These are phyloP conservation scores for Piper longum DNA, from an alignment of 164 flowering plant species.

Conservation along the genomic window DNA sequence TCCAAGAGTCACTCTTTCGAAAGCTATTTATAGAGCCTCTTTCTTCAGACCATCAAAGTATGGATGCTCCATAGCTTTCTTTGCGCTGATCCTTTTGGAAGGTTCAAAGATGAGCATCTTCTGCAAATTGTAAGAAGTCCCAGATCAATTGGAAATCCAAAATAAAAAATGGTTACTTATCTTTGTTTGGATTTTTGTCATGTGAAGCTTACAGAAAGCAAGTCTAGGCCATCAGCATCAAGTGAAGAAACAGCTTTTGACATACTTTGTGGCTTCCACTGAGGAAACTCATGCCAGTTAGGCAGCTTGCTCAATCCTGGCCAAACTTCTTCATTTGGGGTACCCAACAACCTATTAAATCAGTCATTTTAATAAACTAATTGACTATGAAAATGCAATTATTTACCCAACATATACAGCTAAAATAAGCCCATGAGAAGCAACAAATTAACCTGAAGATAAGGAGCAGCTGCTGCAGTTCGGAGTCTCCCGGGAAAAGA, in stretches of 20 bases:
- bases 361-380: background rate
- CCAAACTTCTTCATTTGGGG: slow-evolving; percentile 81
- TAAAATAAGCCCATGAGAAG: no score
- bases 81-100: slow-evolving; percentile 63
- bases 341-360: slow-evolving; percentile 58
- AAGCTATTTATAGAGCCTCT: slow-evolving; percentile 22
- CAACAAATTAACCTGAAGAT: slow-evolving; percentile 53
- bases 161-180: background rate
- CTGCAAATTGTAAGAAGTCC: slow-evolving; percentile 22
- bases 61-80: slow-evolving; percentile 80
- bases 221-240: slow-evolving; percentile 50
- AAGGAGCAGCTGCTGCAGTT: slow-evolving; percentile 81
- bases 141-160: background rate
- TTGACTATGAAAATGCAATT: background rate
- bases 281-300: slow-evolving; percentile 90
- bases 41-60: slow-evolving; percentile 61
- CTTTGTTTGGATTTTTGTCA: background rate
- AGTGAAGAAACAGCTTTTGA: slow-evolving; percentile 55
- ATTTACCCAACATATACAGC: background rate
- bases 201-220: slow-evolving; percentile 38
- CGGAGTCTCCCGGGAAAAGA: slow-evolving; percentile 81
- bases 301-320: slow-evolving; percentile 69
- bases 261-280: slow-evolving; percentile 59
- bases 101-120: slow-evolving; percentile 77
- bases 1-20: no score